Evolutionary conservation across 2,329 filamentous ascomycete species (phyloP).

Genomic region (Cryphonectria carpinicola): DNA sequence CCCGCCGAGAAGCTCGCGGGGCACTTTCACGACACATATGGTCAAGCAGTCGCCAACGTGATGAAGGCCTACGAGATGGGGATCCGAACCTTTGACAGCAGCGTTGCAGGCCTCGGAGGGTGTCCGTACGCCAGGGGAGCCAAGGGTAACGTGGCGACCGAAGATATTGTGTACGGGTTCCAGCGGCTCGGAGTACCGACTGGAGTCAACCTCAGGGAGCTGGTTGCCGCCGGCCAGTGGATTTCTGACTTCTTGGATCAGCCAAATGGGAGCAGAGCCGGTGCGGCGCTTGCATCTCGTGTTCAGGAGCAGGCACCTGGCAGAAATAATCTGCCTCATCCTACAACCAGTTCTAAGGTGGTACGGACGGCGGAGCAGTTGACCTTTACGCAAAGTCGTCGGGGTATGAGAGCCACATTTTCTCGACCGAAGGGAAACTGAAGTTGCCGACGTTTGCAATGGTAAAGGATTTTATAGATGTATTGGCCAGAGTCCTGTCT

Average conservation of each 20-base stretch:
- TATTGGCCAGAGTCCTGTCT: background rate
- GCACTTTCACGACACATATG: slow-evolving; percentile 76
- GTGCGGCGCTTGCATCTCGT: slow-evolving; percentile 2
- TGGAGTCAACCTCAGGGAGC: slow-evolving; percentile 1
- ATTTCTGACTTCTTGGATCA: background rate
- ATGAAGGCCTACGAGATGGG: slow-evolving; percentile 66
- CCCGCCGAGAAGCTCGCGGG: slow-evolving; percentile 61
- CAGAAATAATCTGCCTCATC: background rate
- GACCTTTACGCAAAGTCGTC: background rate
- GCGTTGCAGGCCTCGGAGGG: slow-evolving; percentile 68
- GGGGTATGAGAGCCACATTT: background rate
- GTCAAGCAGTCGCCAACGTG: slow-evolving; percentile 68
- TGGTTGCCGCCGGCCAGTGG: slow-evolving; percentile 1
- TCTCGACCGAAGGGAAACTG: background rate
- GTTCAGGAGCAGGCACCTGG: background rate
- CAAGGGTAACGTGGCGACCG: slow-evolving; percentile 40
- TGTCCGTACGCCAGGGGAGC: slow-evolving; percentile 72
- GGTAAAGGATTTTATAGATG: background rate
- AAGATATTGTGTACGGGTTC: slow-evolving; percentile 1
- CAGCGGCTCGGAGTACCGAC: background rate
- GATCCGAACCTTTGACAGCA: slow-evolving; percentile 67
- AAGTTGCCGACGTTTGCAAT: background rate
- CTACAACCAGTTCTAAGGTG: background rate
- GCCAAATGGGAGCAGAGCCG: slow-evolving; percentile 3
- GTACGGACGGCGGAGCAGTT: background rate